Conservation (phyloP, 2,329 filamentous ascomycete species). For the Aspergillus caelatus region DNA sequence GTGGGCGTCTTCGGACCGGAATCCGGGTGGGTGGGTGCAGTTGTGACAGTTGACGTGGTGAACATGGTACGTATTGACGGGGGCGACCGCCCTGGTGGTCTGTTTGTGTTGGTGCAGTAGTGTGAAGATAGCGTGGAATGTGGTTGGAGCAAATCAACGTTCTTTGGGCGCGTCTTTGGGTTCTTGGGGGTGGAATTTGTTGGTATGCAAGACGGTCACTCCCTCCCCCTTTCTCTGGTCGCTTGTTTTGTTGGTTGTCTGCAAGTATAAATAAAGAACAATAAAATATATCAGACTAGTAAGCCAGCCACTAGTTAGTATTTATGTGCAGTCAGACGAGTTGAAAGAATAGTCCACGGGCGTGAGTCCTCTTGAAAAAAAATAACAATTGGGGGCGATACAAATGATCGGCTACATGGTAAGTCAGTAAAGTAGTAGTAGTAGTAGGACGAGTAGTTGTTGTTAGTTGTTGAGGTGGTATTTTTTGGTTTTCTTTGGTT, state of each 20-base stretch:
- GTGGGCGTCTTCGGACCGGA: slow-evolving; percentile 27
- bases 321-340: neutral
- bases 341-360: neutral
- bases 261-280: neutral
- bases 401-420: slow-evolving; percentile 3
- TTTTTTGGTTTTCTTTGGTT: neutral
- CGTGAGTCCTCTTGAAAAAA: neutral
- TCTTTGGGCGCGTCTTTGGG: slow-evolving; percentile 9
- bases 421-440: neutral
- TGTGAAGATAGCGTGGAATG: slow-evolving; percentile 12
- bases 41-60: slow-evolving; percentile 32
- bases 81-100: slow-evolving; percentile 26
- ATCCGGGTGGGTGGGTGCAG: slow-evolving; percentile 32
- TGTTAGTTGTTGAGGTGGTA: neutral
- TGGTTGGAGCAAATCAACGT: slow-evolving; percentile 3
- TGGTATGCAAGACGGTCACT: neutral
- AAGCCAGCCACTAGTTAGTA: neutral
- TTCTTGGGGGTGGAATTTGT: neutral
- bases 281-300: neutral
- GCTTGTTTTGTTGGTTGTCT: neutral
- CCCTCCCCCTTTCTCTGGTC: slow-evolving; percentile 11
- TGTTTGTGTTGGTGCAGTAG: slow-evolving; percentile 9
- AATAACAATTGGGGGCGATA: slow-evolving; percentile 2
- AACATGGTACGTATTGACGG: slow-evolving; percentile 42
- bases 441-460: neutral